Percentiles rank a stretch among this genome's conserved stretches.
Conservation (phyloP, 768 basidiomycete genomes). For the Lentinula sp. region DNA sequence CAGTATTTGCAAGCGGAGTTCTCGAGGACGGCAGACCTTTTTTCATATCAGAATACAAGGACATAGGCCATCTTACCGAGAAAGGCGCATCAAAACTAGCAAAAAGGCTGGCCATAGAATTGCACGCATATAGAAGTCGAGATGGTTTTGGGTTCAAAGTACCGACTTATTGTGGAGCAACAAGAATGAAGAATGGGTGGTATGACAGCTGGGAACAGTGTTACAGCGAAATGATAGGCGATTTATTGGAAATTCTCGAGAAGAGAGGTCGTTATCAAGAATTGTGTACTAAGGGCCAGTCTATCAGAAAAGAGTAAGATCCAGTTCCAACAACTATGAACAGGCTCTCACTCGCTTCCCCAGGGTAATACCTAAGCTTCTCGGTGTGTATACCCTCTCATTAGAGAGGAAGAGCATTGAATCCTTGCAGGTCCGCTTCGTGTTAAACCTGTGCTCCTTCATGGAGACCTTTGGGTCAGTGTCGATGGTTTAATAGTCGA, state of each 20-base stretch:
- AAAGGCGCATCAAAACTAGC: conserved; percentile 46
- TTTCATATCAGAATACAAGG: conserved; percentile 73
- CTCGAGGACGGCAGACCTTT: conserved; percentile 40
- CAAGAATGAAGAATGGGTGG: conserved; percentile 69
- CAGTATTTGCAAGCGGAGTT: conserved; percentile 43
- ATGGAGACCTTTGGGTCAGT: conserved; percentile 76
- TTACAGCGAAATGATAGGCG: conserved; percentile 54
- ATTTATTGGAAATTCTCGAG: conserved; percentile 43
- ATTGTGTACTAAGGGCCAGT: conserved; percentile 45
- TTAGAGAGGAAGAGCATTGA: not conserved
- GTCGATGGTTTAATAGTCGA: not conserved
- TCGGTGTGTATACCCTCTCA: conserved; percentile 32
- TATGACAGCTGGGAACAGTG: conserved; percentile 66
- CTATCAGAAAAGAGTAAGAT: conserved; percentile 41
- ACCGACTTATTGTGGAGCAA: conserved; percentile 74
- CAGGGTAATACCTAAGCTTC: conserved; percentile 71
- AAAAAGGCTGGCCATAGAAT: conserved; percentile 55
- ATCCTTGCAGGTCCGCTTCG: conserved; percentile 33
- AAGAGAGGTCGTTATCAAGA: conserved; percentile 33
- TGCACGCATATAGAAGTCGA: conserved; percentile 50
- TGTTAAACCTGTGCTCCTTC: conserved; percentile 63
- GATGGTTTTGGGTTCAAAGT: conserved; percentile 65
- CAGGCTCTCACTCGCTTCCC: not conserved
- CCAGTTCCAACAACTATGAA: conserved; percentile 3
- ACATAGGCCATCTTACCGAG: conserved; percentile 40